Evolutionary conservation across 257 asterid genomes (phyloP).

Genomic region (Ligustrum vulgare): DNA sequence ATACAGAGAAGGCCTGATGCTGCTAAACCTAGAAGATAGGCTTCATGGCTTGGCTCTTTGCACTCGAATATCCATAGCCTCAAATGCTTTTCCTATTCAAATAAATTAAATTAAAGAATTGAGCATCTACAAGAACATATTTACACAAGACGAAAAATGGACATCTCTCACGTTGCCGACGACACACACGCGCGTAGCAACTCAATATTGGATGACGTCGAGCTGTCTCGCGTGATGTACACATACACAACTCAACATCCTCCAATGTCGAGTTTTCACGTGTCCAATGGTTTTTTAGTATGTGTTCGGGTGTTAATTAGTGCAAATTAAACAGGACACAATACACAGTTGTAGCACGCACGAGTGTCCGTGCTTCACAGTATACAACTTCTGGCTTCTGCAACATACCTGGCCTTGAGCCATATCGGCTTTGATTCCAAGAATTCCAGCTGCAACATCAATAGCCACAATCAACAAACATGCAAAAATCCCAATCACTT

Average conservation of each 20-base stretch:
- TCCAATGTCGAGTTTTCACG: no score
- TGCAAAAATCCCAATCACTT: slow-evolving; percentile 50
- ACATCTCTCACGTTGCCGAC: no score
- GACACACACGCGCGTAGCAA: no score
- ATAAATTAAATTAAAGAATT: neutral
- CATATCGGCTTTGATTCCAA: slow-evolving; percentile 77
- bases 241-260: no score
- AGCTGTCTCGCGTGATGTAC: no score
- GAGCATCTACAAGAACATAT: neutral
- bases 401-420: slow-evolving; percentile 70
- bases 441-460: slow-evolving; percentile 71
- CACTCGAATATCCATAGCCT: slow-evolving; percentile 82
- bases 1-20: slow-evolving; percentile 59
- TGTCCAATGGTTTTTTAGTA: no score
- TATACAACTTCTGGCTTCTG: neutral
- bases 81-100: slow-evolving; percentile 64
- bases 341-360: neutral
- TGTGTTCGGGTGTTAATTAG: no score
- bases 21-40: slow-evolving; percentile 64
- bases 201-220: no score
- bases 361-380: neutral
- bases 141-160: neutral
- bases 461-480: slow-evolving; percentile 65
- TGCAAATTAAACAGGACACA: neutral
- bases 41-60: slow-evolving; percentile 83